Conservation (phyloP, 805 yeast species). For the Metschnikowia baotianmanensis region DNA sequence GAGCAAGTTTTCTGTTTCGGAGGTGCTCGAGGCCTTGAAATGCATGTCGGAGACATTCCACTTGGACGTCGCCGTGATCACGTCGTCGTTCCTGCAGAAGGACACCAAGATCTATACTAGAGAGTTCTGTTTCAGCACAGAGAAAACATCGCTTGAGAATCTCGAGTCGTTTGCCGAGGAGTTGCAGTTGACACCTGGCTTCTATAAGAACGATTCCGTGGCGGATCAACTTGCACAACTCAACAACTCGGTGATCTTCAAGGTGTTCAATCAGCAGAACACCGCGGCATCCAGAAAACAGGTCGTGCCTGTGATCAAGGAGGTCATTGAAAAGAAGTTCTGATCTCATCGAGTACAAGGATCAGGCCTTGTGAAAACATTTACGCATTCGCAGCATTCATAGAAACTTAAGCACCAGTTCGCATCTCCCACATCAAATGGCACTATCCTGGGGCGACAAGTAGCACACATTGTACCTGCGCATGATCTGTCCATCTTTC, state of each 20-base stretch:
- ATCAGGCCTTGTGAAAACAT: not conserved
- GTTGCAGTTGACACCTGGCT: conserved; percentile 26
- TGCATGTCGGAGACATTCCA: conserved; percentile 19
- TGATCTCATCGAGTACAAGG: not conserved
- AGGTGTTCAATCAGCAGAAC: conserved; percentile 46
- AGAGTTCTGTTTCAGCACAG: conserved; percentile 32
- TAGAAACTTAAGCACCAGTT: too few relatives aligned
- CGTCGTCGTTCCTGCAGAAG: conserved; percentile 39
- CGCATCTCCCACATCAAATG: too few relatives aligned
- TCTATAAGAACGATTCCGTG: conserved; percentile 23
- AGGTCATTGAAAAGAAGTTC: conserved; percentile 23
- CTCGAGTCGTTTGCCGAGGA: conserved; percentile 22
- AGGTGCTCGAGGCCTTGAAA: conserved; percentile 24
- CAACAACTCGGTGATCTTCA: conserved; percentile 17
- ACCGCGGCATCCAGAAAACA: conserved; percentile 76
- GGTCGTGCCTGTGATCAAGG: conserved; percentile 65
- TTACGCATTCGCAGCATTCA: not conserved
- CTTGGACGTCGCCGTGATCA: conserved; percentile 35
- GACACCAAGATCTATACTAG: conserved; percentile 32
- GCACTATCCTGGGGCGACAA: conserved; percentile 15
- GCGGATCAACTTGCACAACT: conserved; percentile 15
- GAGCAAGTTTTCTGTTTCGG: conserved; percentile 22
- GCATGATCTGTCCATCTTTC: conserved; percentile 11
- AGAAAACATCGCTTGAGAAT: conserved; percentile 13
- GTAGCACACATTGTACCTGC: conserved; percentile 25